phyloP scores from a whole-genome alignment of 805 yeast genomes.

The Komagataella populi region DNA sequence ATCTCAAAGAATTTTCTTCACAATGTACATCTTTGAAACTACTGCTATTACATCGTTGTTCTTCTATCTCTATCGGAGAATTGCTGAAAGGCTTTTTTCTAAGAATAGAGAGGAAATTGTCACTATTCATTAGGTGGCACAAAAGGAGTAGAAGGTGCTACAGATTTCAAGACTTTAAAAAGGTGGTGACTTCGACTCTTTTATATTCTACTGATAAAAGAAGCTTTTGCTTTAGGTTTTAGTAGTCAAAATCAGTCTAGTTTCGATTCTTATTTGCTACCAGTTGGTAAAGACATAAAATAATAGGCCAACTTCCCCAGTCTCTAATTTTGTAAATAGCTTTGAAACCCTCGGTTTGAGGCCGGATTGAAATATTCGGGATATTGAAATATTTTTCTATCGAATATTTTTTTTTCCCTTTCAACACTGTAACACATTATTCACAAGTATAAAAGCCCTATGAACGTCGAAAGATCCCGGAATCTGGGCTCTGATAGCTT shows the following conservation, averaged over 20 bases:
- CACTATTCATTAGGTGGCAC: background rate
- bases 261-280: too few species aligned
- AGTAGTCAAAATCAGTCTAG: too few species aligned
- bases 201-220: too few species aligned
- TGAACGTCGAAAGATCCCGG: background rate
- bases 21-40: background rate
- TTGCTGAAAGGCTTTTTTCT: background rate
- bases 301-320: too few species aligned
- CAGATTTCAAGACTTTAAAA: background rate
- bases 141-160: background rate
- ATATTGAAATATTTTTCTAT: background rate
- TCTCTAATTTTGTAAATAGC: background rate
- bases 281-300: too few species aligned
- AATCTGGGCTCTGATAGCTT: background rate
- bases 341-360: background rate
- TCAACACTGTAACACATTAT: background rate
- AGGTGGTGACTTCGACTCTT: background rate
- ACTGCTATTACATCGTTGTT: background rate
- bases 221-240: too few species aligned
- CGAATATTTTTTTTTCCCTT: background rate
- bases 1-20: background rate
- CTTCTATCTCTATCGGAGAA: background rate
- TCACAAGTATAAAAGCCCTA: background rate
- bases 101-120: background rate
- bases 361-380: background rate